Base-by-base conservation (phyloP, 1,139 yeast genomes). In the Suhomyces bokatorum region DNA sequence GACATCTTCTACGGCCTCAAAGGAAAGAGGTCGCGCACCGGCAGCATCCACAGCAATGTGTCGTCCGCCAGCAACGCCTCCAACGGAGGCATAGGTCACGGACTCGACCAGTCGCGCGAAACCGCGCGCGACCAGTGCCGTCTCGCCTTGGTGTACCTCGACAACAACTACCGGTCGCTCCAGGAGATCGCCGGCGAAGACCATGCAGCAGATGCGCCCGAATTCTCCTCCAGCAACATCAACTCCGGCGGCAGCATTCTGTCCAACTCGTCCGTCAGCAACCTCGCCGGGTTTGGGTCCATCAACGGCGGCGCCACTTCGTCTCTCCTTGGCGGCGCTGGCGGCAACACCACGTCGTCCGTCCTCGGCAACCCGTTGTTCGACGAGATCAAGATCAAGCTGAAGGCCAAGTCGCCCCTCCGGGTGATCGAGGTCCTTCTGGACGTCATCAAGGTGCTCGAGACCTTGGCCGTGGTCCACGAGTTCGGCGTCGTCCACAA, bases 401-500 rank as follows among this genome's bases (percentile, higher is more conserved):
- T 29, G 14, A 15, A 44, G 11, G 60, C 64, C 1, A 61, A 59
- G 36, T 49, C 60, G 0, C 57, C 60, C 3, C 34, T 53, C 11
- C 50, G 56, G 38, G 56, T 76, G 4, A 48, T 65, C 11, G 69
- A 64, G 31, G 64, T 76, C 5, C 45, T 76, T 8, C 44, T 52
- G 6, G 69, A 73, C 38, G 58, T 71, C 20, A 58, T 74, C 1
- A 54, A 56, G 13, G 64, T 73, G 2, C 53, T 75, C 14, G 60
- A 67, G 37, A 67, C 73, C 0, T 53, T 79, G 22, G 61, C 64
- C 4, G 50, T 53, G 1, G 64, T 77, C 6, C 83, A 79, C 55
- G 64, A 66, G 15, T 54, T 63, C 36, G 77, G 80, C 1, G 59
- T 78, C 36, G 78, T 78, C 4, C 81, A 77, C 52, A 78, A 78